Evolutionary conservation across 208 protist genomes (phyloP).

Genomic region (Dictyostelium gargantuum): DNA sequence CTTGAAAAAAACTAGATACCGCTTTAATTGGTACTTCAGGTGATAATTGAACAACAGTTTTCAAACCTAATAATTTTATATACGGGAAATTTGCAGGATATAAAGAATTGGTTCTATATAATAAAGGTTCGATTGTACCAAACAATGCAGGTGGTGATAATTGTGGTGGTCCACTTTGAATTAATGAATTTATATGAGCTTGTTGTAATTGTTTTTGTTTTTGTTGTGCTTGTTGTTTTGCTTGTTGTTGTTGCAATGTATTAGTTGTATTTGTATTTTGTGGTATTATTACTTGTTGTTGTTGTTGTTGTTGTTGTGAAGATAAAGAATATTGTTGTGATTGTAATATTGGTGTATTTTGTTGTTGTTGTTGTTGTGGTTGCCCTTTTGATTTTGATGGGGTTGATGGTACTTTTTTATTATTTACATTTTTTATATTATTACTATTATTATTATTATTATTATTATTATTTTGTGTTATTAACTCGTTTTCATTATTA

Average conservation of each 20-base stretch:
- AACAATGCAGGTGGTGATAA: slow-evolving; percentile 90
- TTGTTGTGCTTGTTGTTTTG: background rate
- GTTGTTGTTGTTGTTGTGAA: background rate
- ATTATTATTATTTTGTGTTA: too few species aligned
- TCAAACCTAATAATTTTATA: slow-evolving; percentile 92
- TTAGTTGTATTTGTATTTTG: background rate
- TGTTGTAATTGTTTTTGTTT: background rate
- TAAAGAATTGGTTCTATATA: slow-evolving; percentile 94
- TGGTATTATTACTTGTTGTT: background rate
- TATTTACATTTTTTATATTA: too few species aligned
- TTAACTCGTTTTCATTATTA: too few species aligned
- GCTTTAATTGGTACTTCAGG: slow-evolving; percentile 90
- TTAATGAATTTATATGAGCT: background rate
- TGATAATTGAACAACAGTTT: slow-evolving; percentile 94
- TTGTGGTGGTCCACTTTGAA: slow-evolving; percentile 37
- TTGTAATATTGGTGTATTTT: background rate
- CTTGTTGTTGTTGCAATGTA: background rate
- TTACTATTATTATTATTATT: too few species aligned
- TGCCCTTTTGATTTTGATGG: background rate
- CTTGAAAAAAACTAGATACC: slow-evolving; percentile 93
- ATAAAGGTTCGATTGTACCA: slow-evolving; percentile 93
- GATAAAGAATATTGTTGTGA: background rate
- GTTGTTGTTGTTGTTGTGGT: background rate
- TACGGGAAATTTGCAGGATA: slow-evolving; percentile 95
- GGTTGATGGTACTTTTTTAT: background rate